Percentiles rank a stretch among this genome's conserved stretches.
These are phyloP conservation scores for Sclerotinia minor DNA, from an alignment of 2,329 filamentous ascomycete genomes.

Conservation along the genomic window DNA sequence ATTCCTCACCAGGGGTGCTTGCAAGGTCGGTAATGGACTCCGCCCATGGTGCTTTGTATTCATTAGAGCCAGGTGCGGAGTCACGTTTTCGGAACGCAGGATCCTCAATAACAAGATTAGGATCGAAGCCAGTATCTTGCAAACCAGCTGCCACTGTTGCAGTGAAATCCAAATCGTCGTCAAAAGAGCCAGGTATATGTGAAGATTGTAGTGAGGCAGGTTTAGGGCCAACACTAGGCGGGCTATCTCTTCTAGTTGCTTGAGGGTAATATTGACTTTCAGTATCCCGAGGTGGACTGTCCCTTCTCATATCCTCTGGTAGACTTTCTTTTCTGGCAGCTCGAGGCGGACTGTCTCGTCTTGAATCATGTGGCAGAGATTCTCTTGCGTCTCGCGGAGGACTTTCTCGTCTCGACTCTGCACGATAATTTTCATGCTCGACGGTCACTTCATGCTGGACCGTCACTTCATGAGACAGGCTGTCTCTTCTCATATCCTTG, in stretches of 20 bases:
- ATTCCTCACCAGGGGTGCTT: slow-evolving; percentile 25
- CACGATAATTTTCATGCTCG: neutral
- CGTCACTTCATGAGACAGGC: neutral
- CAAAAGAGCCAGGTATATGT: slow-evolving; percentile 65
- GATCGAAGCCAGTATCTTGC: slow-evolving; percentile 68
- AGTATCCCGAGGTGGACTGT: slow-evolving; percentile 9
- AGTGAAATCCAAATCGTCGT: slow-evolving; percentile 67
- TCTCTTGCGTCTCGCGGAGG: slow-evolving; percentile 7
- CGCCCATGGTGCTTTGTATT: slow-evolving; percentile 50
- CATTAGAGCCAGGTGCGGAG: slow-evolving; percentile 61
- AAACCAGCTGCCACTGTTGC: slow-evolving; percentile 69
- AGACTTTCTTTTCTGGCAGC: neutral
- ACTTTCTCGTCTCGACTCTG: neutral
- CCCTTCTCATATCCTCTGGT: slow-evolving; percentile 15
- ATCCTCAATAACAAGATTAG: slow-evolving; percentile 68
- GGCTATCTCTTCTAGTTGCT: slow-evolving; percentile 38
- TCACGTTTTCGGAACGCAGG: slow-evolving; percentile 62
- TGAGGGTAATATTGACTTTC: neutral
- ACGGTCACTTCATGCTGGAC: neutral
- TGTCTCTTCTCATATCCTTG: neutral
- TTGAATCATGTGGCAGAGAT: slow-evolving; percentile 10
- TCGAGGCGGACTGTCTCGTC: neutral
- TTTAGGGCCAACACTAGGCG: slow-evolving; percentile 59
- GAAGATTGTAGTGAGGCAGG: slow-evolving; percentile 45
- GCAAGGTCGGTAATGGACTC: slow-evolving; percentile 51